phyloP scores from a whole-genome alignment of 2,329 filamentous ascomycete species.

The Alternaria sp. region DNA sequence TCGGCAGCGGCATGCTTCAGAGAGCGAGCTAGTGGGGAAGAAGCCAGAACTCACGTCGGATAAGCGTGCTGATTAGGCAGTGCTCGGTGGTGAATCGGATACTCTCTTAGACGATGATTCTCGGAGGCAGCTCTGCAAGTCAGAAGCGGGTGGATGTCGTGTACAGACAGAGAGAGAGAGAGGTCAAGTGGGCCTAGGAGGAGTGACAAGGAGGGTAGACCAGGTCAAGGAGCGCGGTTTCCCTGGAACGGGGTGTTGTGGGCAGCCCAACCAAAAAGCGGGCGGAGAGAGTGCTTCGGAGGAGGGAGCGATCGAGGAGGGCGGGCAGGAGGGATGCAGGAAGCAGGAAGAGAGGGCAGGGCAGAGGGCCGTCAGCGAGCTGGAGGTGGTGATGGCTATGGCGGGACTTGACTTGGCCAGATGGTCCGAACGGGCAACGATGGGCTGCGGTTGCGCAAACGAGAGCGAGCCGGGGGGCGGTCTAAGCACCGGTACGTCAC shows the following conservation, averaged over 20 bases:
- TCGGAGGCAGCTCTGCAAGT: slow-evolving; percentile 35
- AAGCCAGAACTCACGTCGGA: slow-evolving; percentile 37
- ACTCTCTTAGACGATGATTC: slow-evolving; percentile 41
- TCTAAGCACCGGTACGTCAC: slow-evolving; percentile 42
- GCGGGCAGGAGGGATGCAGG: slow-evolving; percentile 23
- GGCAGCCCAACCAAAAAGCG: slow-evolving; percentile 42
- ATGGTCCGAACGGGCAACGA: slow-evolving; percentile 34
- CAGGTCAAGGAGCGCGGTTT: slow-evolving; percentile 52
- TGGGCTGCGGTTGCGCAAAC: slow-evolving; percentile 41
- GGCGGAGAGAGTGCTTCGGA: slow-evolving; percentile 50
- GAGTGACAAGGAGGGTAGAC: slow-evolving; percentile 47
- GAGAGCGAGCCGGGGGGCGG: slow-evolving; percentile 19
- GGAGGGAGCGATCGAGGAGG: slow-evolving; percentile 48
- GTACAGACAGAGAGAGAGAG: slow-evolving; percentile 18
- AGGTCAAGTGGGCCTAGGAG: slow-evolving; percentile 24
- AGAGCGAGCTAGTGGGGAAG: slow-evolving; percentile 38
- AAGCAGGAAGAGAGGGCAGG: slow-evolving; percentile 26
- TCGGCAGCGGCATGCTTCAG: slow-evolving; percentile 31
- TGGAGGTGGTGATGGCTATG: slow-evolving; percentile 27
- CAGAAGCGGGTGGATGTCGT: slow-evolving; percentile 29
- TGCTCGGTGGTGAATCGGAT: slow-evolving; percentile 39
- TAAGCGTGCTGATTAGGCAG: slow-evolving; percentile 30
- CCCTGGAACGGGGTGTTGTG: slow-evolving; percentile 44
- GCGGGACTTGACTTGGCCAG: slow-evolving; percentile 34
- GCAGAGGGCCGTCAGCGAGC: slow-evolving; percentile 24